Evolutionary conservation across 2,329 filamentous ascomycete genomes (phyloP).

Genomic region (Pseudogymnoascus sp.): DNA sequence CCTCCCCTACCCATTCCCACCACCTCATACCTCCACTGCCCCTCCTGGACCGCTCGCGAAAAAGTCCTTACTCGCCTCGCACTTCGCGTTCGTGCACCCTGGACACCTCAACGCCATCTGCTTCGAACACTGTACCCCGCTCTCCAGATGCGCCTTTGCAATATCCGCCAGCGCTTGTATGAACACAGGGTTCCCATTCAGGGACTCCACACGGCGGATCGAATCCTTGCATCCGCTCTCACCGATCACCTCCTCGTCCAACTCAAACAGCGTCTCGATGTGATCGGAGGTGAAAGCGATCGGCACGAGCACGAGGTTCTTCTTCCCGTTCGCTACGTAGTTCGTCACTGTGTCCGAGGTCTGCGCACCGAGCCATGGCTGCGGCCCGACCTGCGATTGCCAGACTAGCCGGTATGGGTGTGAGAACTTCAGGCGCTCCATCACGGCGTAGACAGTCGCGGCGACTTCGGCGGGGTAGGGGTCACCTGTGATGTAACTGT

Average conservation of each 20-base stretch:
- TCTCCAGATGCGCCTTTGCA: constrained; percentile 69
- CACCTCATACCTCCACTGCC: neutral
- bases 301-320: constrained; percentile 81
- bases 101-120: constrained; percentile 92
- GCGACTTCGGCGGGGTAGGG: constrained; percentile 93
- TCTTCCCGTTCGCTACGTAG: constrained; percentile 86
- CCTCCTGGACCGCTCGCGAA: constrained; percentile 31
- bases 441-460: constrained; percentile 94
- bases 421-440: constrained; percentile 77
- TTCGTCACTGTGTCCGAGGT: constrained; percentile 81
- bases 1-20: neutral
- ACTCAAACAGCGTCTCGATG: constrained; percentile 91
- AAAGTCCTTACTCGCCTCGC: constrained; percentile 67
- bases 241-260: constrained; percentile 91
- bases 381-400: constrained; percentile 96
- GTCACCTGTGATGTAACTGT: constrained; percentile 53
- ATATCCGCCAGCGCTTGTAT: constrained; percentile 85
- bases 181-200: constrained; percentile 87
- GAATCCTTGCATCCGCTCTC: constrained; percentile 70
- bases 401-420: constrained; percentile 93
- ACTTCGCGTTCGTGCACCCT: constrained; percentile 83
- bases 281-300: constrained; percentile 99
- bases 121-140: constrained; percentile 58
- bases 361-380: constrained; percentile 91
- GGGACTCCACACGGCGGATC: constrained; percentile 81